Conservation (phyloP, 1,284 basidiomycete genomes). For the Rugosomyces carneus region DNA sequence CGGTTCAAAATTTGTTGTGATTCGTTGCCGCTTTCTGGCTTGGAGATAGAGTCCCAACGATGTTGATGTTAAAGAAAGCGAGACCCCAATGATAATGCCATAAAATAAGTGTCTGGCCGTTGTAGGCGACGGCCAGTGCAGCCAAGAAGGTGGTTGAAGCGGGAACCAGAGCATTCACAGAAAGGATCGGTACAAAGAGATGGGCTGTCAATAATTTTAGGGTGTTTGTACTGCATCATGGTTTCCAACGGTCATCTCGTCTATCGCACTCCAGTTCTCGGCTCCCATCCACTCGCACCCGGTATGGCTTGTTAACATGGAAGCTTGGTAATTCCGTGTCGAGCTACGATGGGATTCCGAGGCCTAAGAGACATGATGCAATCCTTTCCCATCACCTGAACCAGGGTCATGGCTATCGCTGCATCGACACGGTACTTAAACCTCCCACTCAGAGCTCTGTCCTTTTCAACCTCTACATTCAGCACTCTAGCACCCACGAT, state of each 20-base stretch:
- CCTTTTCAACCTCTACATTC: conserved; percentile 3
- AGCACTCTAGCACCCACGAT: conserved; percentile 10
- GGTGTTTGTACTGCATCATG: neutral
- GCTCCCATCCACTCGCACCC: neutral
- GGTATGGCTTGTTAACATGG: neutral
- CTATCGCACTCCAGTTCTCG: neutral
- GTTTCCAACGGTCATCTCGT: neutral
- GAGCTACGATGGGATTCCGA: neutral
- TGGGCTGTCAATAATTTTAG: conserved; percentile 2
- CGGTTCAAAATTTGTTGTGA: conserved; percentile 35
- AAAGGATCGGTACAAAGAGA: conserved; percentile 24
- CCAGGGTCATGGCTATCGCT: conserved; percentile 1
- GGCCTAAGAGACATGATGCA: conserved; percentile 1
- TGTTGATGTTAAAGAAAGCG: conserved; percentile 60
- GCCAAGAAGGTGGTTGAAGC: conserved; percentile 22
- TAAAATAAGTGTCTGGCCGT: conserved; percentile 47
- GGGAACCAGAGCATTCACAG: conserved; percentile 21
- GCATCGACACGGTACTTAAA: conserved; percentile 11
- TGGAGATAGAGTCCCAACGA: conserved; percentile 48
- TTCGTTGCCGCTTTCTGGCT: conserved; percentile 36
- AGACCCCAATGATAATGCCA: conserved; percentile 66
- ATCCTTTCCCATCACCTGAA: neutral
- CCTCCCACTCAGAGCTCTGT: conserved; percentile 3
- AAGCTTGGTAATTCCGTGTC: conserved; percentile 8
- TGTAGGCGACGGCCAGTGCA: conserved; percentile 31